These are phyloP conservation scores for Lipomyces oligophaga DNA, from an alignment of 805 yeast genomes.

Conservation along the genomic window DNA sequence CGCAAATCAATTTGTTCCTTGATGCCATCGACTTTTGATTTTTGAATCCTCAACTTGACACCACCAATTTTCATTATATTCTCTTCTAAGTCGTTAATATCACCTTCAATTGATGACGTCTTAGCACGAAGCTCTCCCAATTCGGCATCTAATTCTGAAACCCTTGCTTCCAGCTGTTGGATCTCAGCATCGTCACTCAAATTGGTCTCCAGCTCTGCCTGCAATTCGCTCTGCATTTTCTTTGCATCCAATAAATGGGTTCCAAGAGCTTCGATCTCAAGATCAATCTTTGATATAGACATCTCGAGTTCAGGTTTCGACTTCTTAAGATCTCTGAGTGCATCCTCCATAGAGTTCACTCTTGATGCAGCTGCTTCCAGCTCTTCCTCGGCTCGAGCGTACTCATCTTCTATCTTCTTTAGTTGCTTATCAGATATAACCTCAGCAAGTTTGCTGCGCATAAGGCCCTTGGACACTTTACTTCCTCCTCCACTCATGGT, in stretches of 20 bases:
- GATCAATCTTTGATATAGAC: conserved; percentile 51
- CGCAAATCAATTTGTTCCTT: conserved; percentile 61
- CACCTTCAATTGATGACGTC: conserved; percentile 52
- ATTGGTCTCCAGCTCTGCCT: conserved; percentile 22
- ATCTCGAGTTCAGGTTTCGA: conserved; percentile 66
- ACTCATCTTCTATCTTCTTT: conserved; percentile 49
- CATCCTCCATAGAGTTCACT: conserved; percentile 53
- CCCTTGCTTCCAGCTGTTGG: conserved; percentile 30
- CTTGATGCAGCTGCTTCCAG: conserved; percentile 40
- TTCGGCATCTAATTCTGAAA: conserved; percentile 37
- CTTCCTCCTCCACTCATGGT: conserved; percentile 96
- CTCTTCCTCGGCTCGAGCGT: conserved; percentile 51
- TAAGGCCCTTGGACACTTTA: conserved; percentile 63
- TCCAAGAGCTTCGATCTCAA: conserved; percentile 62
- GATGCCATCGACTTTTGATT: conserved; percentile 74
- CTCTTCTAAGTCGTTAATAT: conserved; percentile 62
- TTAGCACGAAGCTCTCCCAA: conserved; percentile 48
- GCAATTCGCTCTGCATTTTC: conserved; percentile 42
- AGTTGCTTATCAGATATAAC: conserved; percentile 58
- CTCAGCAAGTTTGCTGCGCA: conserved; percentile 48
- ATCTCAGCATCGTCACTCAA: conserved; percentile 37
- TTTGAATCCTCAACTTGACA: conserved; percentile 70
- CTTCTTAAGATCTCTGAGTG: conserved; percentile 56
- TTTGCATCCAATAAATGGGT: conserved; percentile 51
- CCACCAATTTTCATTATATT: conserved; percentile 91